Base-by-base conservation (phyloP, 257 asterid species). In the Solanum habrochaites region DNA sequence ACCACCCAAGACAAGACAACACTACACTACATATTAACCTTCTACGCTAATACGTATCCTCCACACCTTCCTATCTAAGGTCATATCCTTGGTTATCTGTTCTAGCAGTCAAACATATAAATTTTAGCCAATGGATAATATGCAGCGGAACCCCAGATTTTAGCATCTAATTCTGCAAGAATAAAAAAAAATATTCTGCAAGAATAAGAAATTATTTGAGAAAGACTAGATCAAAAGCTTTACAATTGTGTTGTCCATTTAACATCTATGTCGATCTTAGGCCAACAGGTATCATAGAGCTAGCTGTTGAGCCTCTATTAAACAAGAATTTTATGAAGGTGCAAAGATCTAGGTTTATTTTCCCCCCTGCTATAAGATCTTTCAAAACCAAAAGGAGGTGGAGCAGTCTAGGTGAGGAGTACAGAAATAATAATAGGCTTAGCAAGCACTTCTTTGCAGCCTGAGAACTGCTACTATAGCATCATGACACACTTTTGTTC, bases 331-430 rank as follows among this genome's bases (percentile, higher is more conserved):
- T 31, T 47, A 47, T 14, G 3, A 47, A 47, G 58, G 58, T 47
- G 20, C 20, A 47, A 47, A 14, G 20, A 47, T 47, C n/a, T 23
- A 77, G 78, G 11, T 31, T 12, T 90, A 96, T 98, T 97, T 93
- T 58, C 70, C 83, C 93, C 98, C 98, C 94, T 93, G 49, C 83
- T 93, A 52, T 97, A 90, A 89, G 93, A 98, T 91, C 90, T 90
- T 47, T 98, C 98, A 88, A 96, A 96, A 62, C 92, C 97, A 47
- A 95, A 93, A 32, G 98, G 98, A 89, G 95, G 98, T 80, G 98
- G 98, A 42, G 96, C 98, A 18, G 98, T 95, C 98, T 97, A 96
- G 78, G 98, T 94, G 66, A 98, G 98, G 9, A 66, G 37, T 66
- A 25, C 72, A 32, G 96, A 96, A 89, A 95, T 90, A 82, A 97